Conservation (phyloP, 345 rosid species). For the Durio zibethinus region DNA sequence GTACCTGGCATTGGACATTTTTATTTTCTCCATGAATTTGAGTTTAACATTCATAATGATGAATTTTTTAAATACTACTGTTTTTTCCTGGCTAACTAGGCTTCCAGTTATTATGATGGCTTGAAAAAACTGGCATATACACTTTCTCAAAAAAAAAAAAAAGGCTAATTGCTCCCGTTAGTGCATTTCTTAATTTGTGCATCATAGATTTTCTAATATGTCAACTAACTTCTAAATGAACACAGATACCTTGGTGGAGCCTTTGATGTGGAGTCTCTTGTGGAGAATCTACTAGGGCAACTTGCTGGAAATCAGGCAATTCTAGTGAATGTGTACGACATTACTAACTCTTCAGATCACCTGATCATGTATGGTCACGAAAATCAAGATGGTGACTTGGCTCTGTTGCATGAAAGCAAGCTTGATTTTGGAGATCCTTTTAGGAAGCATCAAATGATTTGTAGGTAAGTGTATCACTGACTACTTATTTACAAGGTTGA, state of each 20-base stretch:
- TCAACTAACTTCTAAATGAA: constrained; percentile 17
- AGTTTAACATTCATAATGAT: neutral
- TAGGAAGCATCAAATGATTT: constrained; percentile 89
- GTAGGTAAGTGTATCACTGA: constrained; percentile 52
- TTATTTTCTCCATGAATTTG: neutral
- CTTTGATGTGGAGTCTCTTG: constrained; percentile 98
- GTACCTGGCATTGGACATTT: neutral
- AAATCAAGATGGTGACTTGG: constrained; percentile 70
- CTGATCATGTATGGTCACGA: constrained; percentile 87
- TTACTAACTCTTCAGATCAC: constrained; percentile 79
- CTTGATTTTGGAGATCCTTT: constrained; percentile 97
- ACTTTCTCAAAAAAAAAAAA: neutral
- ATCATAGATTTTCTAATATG: neutral
- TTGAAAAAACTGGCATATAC: neutral
- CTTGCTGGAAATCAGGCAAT: constrained; percentile 95
- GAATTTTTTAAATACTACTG: neutral
- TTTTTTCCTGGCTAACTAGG: neutral
- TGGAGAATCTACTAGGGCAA: constrained; percentile 93
- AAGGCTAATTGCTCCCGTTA: neutral
- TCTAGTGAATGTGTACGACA: constrained; percentile 85
- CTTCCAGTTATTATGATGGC: neutral
- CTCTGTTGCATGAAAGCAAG: constrained; percentile 71
- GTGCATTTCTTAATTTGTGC: neutral
- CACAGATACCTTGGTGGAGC: constrained; percentile 96
- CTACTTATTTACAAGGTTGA: constrained; percentile 7